Evolutionary conservation across 805 yeast species (phyloP).

Genomic region (Metahyphopichia silvanorum): DNA sequence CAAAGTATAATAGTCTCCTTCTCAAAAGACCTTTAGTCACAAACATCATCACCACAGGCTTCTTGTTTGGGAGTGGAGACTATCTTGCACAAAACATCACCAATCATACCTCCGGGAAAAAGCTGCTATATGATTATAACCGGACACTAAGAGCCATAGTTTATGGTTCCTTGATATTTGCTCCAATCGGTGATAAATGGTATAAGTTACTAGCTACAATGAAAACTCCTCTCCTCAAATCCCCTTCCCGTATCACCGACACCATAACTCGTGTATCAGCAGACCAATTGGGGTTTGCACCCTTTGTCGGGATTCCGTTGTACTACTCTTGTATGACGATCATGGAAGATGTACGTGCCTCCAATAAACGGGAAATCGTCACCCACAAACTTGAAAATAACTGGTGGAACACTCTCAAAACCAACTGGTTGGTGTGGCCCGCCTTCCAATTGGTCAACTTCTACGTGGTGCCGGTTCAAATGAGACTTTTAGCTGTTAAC

Average conservation of each 20-base stretch:
- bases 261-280: conserved; percentile 48
- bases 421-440: conserved; percentile 93
- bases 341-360: conserved; percentile 50
- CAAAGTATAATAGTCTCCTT: conserved; percentile 22
- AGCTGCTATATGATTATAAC: conserved; percentile 39
- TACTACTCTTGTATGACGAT: conserved; percentile 67
- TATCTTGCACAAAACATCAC: conserved; percentile 61
- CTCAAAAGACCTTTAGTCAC: conserved; percentile 39
- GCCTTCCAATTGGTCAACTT: conserved; percentile 77
- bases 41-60: conserved; percentile 48
- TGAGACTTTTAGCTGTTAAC: conserved; percentile 67
- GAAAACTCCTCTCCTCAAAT: conserved; percentile 25
- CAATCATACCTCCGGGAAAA: conserved; percentile 4
- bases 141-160: conserved; percentile 62
- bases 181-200: conserved; percentile 75
- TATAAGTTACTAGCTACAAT: conserved; percentile 50
- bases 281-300: conserved; percentile 80
- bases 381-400: conserved; percentile 42
- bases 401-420: conserved; percentile 62
- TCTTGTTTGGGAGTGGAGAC: conserved; percentile 74
- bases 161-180: conserved; percentile 73
- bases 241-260: conserved; percentile 7
- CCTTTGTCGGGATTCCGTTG: conserved; percentile 64
- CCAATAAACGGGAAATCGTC: conserved; percentile 23
- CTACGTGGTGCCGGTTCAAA: conserved; percentile 67